Evolutionary conservation across 140 eudicot species (phyloP).

Genomic region (Ambrosia hybrid): DNA sequence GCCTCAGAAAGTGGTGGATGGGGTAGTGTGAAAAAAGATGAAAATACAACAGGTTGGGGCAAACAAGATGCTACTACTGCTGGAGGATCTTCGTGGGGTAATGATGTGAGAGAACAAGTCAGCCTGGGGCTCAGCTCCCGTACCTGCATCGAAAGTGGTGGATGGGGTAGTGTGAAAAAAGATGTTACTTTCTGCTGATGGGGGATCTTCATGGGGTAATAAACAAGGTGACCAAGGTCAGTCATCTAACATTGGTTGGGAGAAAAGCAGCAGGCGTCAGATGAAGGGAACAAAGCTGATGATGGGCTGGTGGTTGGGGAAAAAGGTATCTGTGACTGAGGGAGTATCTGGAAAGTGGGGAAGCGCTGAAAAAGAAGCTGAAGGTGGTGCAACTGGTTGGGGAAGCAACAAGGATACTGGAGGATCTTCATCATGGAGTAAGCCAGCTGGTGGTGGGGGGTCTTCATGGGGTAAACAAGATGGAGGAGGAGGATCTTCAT

Average conservation of each 20-base stretch:
- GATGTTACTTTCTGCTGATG: conserved; percentile 23
- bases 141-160: conserved; percentile 29
- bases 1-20: conserved; percentile 30
- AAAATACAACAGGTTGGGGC: conserved; percentile 21
- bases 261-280: conserved; percentile 25
- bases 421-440: conserved; percentile 29
- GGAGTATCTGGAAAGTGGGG: no score
- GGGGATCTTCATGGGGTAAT: conserved; percentile 38
- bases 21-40: conserved; percentile 22
- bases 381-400: conserved; percentile 38
- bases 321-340: no score
- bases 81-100: conserved; percentile 39
- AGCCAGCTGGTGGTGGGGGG: no score
- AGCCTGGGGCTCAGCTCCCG: conserved; percentile 42
- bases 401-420: conserved; percentile 26
- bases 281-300: conserved; percentile 35
- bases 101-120: conserved; percentile 38
- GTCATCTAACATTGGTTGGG: no score
- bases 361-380: conserved; percentile 34
- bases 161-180: not conserved
- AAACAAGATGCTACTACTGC: conserved; percentile 15
- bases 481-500: no score
- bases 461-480: conserved; percentile 45
- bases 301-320: conserved; percentile 25
- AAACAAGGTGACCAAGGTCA: no score